These are phyloP conservation scores for Colletotrichum simmondsii DNA, from an alignment of 2,329 filamentous ascomycete species.

Conservation along the genomic window DNA sequence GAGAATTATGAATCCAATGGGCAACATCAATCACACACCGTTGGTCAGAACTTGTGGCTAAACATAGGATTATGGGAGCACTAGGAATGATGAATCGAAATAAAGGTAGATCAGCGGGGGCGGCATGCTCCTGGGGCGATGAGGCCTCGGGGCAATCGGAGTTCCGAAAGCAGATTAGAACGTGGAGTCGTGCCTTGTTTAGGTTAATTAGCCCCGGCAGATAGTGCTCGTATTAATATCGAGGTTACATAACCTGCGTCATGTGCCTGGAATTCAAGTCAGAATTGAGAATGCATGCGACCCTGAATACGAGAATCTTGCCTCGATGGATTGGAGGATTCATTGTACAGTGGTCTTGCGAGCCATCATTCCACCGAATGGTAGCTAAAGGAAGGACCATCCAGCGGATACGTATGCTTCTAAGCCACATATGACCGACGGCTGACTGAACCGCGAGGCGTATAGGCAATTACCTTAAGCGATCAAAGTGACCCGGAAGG, in stretches of 20 bases:
- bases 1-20: background rate
- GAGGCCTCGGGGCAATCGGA: slow-evolving; percentile 10
- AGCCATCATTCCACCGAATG: background rate
- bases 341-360: background rate
- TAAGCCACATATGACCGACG: background rate
- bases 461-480: background rate
- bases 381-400: background rate
- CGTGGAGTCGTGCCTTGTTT: slow-evolving; percentile 15
- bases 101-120: slow-evolving; percentile 19
- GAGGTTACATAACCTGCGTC: slow-evolving; percentile 22
- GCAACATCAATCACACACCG: background rate
- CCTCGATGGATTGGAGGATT: background rate
- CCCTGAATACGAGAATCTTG: slow-evolving; percentile 28
- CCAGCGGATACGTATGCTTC: background rate
- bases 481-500: background rate
- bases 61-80: slow-evolving; percentile 5
- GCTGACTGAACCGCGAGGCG: background rate
- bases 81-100: slow-evolving; percentile 11
- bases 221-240: slow-evolving; percentile 24
- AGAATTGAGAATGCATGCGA: slow-evolving; percentile 24
- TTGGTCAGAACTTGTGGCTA: slow-evolving; percentile 3
- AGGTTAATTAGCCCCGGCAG: slow-evolving; percentile 8
- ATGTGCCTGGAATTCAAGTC: slow-evolving; percentile 16
- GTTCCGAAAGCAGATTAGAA: slow-evolving; percentile 9
- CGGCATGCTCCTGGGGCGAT: background rate